Evolutionary conservation across 2,329 filamentous ascomycete species (phyloP).

Genomic region (Alternaria angustiovoidea): DNA sequence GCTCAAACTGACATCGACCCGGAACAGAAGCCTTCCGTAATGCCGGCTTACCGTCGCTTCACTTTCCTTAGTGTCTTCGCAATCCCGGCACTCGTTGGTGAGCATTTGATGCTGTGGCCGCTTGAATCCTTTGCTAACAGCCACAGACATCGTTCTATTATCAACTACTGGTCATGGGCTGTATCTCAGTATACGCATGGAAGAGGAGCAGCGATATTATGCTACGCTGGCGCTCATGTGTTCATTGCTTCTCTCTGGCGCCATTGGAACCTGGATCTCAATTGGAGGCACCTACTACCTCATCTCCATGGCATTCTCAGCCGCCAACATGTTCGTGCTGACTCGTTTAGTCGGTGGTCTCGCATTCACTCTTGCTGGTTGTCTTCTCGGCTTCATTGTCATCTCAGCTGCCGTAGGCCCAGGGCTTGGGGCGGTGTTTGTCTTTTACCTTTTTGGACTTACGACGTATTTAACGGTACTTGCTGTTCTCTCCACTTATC

Average conservation of each 20-base stretch:
- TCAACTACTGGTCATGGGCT: conserved; percentile 67
- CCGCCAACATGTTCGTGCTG: conserved; percentile 64
- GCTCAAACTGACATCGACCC: conserved; percentile 63
- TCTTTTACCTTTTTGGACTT: conserved; percentile 66
- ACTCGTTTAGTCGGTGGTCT: conserved; percentile 62
- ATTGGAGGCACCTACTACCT: conserved; percentile 70
- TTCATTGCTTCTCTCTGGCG: conserved; percentile 66
- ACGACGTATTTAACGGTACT: conserved; percentile 67
- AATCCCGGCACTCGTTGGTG: conserved; percentile 65
- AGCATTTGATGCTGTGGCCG: conserved; percentile 1
- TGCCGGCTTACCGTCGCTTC: conserved; percentile 60
- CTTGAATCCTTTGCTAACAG: conserved; percentile 6
- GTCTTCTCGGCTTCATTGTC: conserved; percentile 61
- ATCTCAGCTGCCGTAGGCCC: conserved; percentile 56
- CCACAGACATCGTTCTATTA: conserved; percentile 63
- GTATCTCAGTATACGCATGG: conserved; percentile 68
- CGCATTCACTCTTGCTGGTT: conserved; percentile 61
- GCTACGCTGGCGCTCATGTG: conserved; percentile 67
- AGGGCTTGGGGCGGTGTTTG: conserved; percentile 63
- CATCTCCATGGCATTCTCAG: conserved; percentile 63
- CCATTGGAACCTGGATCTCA: conserved; percentile 69
- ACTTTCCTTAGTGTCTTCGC: conserved; percentile 69
- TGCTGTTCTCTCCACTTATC: conserved; percentile 55
- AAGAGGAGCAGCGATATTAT: conserved; percentile 56
- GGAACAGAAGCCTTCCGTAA: conserved; percentile 52